phyloP scores from a whole-genome alignment of 140 eudicot species.

The Flaveria floridana region DNA sequence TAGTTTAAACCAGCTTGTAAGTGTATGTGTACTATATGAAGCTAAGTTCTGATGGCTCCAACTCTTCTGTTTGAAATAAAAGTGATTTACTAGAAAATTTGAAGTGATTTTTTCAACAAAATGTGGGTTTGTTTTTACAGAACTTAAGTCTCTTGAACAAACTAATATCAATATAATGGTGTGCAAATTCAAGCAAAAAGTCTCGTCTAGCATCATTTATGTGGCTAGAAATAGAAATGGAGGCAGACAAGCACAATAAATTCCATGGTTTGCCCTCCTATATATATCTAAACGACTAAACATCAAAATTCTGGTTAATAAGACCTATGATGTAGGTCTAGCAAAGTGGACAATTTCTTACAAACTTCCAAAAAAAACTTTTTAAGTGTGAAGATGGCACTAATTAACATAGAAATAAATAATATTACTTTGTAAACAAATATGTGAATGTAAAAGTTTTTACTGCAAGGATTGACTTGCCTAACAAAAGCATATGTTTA shows the following conservation, averaged over 20 bases:
- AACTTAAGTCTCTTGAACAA: neutral
- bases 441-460: neutral
- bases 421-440: neutral
- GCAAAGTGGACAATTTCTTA: neutral
- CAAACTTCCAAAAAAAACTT: neutral
- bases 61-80: neutral
- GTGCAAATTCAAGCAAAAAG: neutral
- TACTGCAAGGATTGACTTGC: neutral
- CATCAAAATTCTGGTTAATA: neutral
- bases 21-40: conserved; percentile 1
- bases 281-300: neutral
- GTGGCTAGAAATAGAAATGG: neutral
- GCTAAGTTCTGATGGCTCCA: neutral
- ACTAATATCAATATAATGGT: neutral
- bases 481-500: neutral
- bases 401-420: neutral
- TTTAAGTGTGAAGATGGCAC: neutral
- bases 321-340: neutral
- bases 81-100: neutral
- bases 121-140: neutral
- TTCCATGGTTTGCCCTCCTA: neutral
- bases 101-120: neutral
- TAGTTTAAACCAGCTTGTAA: neutral
- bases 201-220: neutral
- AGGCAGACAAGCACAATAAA: neutral